Conservation (phyloP, 1,284 basidiomycete genomes). For the Microbotryum scabiosae region DNA sequence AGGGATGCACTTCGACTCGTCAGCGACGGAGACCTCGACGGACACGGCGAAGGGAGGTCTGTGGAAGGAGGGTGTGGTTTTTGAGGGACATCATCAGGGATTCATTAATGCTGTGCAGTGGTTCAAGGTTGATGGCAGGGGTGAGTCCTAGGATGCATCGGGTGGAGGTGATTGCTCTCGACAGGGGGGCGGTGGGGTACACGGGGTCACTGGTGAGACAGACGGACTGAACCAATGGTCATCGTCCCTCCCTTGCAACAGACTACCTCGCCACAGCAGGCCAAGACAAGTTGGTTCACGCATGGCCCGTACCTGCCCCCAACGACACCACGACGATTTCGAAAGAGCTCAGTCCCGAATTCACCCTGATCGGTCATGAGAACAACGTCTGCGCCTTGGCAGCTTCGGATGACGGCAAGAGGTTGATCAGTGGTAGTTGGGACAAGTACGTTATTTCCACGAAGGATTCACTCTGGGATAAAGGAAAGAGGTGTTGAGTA, state of each 20-base stretch:
- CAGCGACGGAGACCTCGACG: conserved; percentile 14
- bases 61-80: conserved; percentile 20
- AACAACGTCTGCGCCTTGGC: conserved; percentile 86
- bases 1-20: conserved; percentile 47
- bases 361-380: conserved; percentile 58
- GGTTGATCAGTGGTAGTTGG: conserved; percentile 95
- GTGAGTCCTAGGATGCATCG: conserved; percentile 34
- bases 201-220: too few relatives aligned
- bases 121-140: conserved; percentile 49
- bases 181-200: conserved; percentile 6
- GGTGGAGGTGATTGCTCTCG: background rate
- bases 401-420: conserved; percentile 56
- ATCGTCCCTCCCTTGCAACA: conserved; percentile 38
- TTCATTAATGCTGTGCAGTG: conserved; percentile 76
- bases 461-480: too few relatives aligned
- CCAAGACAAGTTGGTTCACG: conserved; percentile 72
- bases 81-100: conserved; percentile 48
- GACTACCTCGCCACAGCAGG: conserved; percentile 77
- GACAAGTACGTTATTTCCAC: too few relatives aligned
- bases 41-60: conserved; percentile 2
- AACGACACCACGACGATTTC: conserved; percentile 2
- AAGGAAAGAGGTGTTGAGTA: too few relatives aligned
- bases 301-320: conserved; percentile 56
- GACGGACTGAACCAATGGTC: conserved; percentile 2
- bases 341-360: conserved; percentile 22